These are phyloP conservation scores for Metschnikowia henanensis DNA, from an alignment of 805 yeast species.

Conservation along the genomic window DNA sequence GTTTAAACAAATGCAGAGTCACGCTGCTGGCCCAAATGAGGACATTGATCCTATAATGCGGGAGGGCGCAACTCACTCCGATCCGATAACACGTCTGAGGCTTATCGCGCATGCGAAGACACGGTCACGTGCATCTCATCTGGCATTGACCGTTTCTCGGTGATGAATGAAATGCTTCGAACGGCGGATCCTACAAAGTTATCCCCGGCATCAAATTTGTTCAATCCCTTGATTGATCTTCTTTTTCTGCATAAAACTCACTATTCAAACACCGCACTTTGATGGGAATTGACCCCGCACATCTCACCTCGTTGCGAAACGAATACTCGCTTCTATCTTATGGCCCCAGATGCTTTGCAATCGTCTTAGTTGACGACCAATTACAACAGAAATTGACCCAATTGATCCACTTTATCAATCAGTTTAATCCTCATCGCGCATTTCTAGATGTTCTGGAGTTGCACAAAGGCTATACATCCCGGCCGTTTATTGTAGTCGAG, in stretches of 20 bases:
- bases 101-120: slow-evolving; percentile 1
- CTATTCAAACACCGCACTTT: too few species aligned
- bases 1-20: too few species aligned
- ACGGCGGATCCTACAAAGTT: too few species aligned
- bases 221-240: too few species aligned
- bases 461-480: background rate
- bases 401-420: slow-evolving; percentile 4
- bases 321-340: slow-evolving; percentile 10
- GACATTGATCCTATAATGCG: slow-evolving; percentile 1
- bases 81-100: background rate
- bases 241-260: too few species aligned
- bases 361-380: slow-evolving; percentile 3
- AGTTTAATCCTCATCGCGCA: slow-evolving; percentile 14
- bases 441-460: background rate
- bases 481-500: slow-evolving; percentile 5
- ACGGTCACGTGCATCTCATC: background rate
- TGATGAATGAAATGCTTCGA: too few species aligned
- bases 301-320: slow-evolving; percentile 6
- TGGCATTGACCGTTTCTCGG: background rate
- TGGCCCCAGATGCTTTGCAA: slow-evolving; percentile 12
- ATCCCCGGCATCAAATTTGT: too few species aligned
- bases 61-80: background rate
- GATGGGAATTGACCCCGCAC: slow-evolving; percentile 3
- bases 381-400: background rate
- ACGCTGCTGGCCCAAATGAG: slow-evolving; percentile 1